phyloP scores from a whole-genome alignment of 345 rosid species.

The Boechera stricta region DNA sequence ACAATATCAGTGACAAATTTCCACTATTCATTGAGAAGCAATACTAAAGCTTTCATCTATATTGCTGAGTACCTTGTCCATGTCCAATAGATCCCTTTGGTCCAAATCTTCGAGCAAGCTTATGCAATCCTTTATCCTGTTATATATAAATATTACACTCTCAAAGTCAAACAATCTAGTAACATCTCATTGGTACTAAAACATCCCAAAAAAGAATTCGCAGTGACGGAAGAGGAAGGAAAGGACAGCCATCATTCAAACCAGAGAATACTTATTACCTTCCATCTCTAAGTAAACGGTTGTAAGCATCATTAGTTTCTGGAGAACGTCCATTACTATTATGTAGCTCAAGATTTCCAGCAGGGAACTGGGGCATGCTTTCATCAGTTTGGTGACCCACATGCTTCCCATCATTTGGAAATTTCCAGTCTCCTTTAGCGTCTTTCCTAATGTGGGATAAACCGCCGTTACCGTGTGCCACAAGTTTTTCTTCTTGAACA shows the following conservation, averaged over 20 bases:
- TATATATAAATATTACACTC: constrained; percentile 18
- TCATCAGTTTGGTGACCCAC: constrained; percentile 44
- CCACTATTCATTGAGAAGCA: not conserved
- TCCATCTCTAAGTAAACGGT: constrained; percentile 65
- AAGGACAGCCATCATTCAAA: constrained; percentile 23
- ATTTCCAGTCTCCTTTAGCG: constrained; percentile 42
- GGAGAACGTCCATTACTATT: constrained; percentile 47
- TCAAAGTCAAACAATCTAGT: constrained; percentile 19
- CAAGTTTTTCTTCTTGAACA: constrained; percentile 47
- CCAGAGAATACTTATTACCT: constrained; percentile 56
- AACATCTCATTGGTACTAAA: constrained; percentile 25
- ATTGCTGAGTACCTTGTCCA: constrained; percentile 67
- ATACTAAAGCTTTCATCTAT: constrained; percentile 21
- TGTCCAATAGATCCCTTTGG: constrained; percentile 63
- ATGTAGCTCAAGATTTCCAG: constrained; percentile 31
- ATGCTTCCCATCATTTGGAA: constrained; percentile 50
- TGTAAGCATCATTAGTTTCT: constrained; percentile 52
- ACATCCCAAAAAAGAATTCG: not conserved
- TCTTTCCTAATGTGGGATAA: constrained; percentile 49
- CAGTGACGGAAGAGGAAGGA: constrained; percentile 10
- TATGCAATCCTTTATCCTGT: constrained; percentile 75
- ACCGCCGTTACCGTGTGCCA: constrained; percentile 45
- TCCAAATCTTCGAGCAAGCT: constrained; percentile 82
- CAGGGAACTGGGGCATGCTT: constrained; percentile 45
- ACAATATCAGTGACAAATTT: constrained; percentile 14